Evolutionary conservation across 345 rosid species (phyloP), one percentile per base, ranked within the genome.

Genomic region (Orychophragmus violaceus): DNA sequence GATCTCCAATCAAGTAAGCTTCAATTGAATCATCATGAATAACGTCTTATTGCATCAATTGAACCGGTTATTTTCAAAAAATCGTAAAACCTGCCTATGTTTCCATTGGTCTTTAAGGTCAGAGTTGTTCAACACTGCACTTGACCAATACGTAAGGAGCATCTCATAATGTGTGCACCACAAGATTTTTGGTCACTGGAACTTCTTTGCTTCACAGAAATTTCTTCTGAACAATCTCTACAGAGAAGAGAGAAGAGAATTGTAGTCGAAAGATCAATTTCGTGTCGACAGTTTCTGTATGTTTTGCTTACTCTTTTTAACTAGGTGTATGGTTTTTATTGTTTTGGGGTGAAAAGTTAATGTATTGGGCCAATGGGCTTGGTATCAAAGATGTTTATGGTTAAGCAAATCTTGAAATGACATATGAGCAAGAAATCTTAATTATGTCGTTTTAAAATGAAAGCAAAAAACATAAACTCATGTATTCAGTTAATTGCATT

Each of bases 131-230:
- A 76, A 82, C 59, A 84, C 95, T 28, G 64, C 84, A 41, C 87
- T 93, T 36, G 92, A 85, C 70, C 97, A 88, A 69, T 85, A 88
- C 23, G 87, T 86, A 27, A 85, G 96, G 78, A 86, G 88, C 82
- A 84, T 90, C 71, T 81, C 90, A 0, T 90, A 82, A 76, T 29
- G 29, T 71, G 55, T 51, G 71, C 62, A 58, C 28, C 39, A 55
- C 24, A 48, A 45, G 27, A 12, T 59, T 66, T 61, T 66, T 61
- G 68, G 45, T 52, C 11, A 42, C 23, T 63, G 65, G 49, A 46
- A 46, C 59, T 45, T 54, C n/a, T 54, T 21, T 58, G 17, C 46
- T 59, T 57, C 59, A 49, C 12, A 39, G 4, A 62, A 19, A 17
- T 14, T 48, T 57, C 46, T 16, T 54, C 5, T 44, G 13, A 61